phyloP scores from a whole-genome alignment of 139 green algal species.

The Pleodorina starrii region DNA sequence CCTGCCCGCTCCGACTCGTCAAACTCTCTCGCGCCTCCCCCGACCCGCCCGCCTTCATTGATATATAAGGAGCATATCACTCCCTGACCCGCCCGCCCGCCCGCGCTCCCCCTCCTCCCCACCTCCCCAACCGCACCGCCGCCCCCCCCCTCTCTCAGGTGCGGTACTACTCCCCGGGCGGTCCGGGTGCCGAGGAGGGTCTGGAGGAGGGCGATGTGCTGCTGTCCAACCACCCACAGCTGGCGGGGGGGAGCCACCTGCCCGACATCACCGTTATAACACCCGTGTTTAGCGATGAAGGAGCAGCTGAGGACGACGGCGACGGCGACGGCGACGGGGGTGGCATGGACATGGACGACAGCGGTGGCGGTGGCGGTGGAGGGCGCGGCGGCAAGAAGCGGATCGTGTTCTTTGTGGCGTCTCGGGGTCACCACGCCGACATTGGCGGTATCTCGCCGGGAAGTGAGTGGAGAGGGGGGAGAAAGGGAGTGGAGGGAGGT shows the following conservation, averaged over 20 bases:
- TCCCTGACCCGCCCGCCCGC: too few species aligned
- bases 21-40: too few species aligned
- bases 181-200: slow-evolving; percentile 62
- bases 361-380: neutral
- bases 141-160: slow-evolving; percentile 52
- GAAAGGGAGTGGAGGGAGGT: too few species aligned
- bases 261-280: slow-evolving; percentile 99
- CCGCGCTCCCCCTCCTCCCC: too few species aligned
- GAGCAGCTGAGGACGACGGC: neutral
- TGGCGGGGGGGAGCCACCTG: slow-evolving; percentile 94
- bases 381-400: neutral
- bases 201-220: slow-evolving; percentile 92
- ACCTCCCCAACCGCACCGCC: too few species aligned
- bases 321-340: too few species aligned
- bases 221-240: slow-evolving; percentile 94
- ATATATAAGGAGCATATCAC: too few species aligned
- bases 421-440: slow-evolving; percentile 73
- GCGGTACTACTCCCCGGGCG: slow-evolving; percentile 63
- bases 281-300: slow-evolving; percentile 82
- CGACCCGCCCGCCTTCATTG: too few species aligned
- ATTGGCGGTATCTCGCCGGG: slow-evolving; percentile 91
- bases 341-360: neutral
- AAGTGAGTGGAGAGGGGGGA: neutral
- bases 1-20: too few species aligned
- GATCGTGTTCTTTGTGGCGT: slow-evolving; percentile 96